phyloP scores from a whole-genome alignment of 2,329 filamentous ascomycete species.

The Ophiocordyceps sinensis region DNA sequence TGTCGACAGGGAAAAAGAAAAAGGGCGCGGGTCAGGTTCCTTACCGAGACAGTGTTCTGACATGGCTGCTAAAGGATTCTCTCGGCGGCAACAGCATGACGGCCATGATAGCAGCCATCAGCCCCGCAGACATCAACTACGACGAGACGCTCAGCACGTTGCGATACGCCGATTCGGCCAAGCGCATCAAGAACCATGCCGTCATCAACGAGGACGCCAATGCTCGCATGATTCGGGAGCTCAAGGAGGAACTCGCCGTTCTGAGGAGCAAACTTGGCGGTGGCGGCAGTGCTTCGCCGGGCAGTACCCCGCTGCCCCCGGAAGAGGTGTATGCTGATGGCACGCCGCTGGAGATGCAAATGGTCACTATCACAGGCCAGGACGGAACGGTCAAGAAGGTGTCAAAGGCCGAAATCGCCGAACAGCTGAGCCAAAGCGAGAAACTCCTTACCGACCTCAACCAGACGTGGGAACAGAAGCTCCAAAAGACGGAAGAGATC shows the following conservation, averaged over 20 bases:
- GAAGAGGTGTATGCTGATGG: slow-evolving; percentile 85
- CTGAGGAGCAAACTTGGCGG: slow-evolving; percentile 73
- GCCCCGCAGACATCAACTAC: slow-evolving; percentile 96
- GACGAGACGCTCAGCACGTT: slow-evolving; percentile 94
- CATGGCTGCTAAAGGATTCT: slow-evolving; percentile 94
- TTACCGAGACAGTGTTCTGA: slow-evolving; percentile 91
- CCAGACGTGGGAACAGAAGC: slow-evolving; percentile 96
- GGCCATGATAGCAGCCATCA: slow-evolving; percentile 98
- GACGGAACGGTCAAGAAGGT: slow-evolving; percentile 89
- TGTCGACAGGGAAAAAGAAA: slow-evolving; percentile 75
- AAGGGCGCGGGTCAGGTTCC: slow-evolving; percentile 66
- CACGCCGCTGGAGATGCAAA: slow-evolving; percentile 86
- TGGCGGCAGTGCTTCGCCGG: slow-evolving; percentile 28
- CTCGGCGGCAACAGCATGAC: slow-evolving; percentile 98
- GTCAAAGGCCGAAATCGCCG: slow-evolving; percentile 94
- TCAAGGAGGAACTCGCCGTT: slow-evolving; percentile 86
- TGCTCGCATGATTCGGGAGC: slow-evolving; percentile 92
- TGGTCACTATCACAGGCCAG: slow-evolving; percentile 79
- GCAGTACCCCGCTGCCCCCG: slow-evolving; percentile 35
- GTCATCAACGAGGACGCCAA: slow-evolving; percentile 99
- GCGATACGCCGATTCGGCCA: slow-evolving; percentile 92
- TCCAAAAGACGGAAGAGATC: slow-evolving; percentile 88
- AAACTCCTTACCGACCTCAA: slow-evolving; percentile 93
- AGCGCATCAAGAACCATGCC: slow-evolving; percentile 99
- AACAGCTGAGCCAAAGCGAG: slow-evolving; percentile 90